phyloP scores from a whole-genome alignment of 2,329 filamentous ascomycete species.

The Aspergillus pseudoviridinutans region DNA sequence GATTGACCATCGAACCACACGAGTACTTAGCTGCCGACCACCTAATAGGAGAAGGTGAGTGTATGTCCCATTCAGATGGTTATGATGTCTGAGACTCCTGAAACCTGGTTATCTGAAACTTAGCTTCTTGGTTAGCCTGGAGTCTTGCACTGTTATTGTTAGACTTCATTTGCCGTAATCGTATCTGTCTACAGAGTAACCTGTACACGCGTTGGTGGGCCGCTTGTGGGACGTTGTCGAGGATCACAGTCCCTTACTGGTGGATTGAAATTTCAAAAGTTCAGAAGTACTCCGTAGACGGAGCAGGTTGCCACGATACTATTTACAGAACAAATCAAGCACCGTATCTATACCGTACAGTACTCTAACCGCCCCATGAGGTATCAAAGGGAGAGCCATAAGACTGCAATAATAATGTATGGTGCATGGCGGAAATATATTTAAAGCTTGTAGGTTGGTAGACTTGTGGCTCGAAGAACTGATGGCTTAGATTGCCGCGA shows the following conservation, averaged over 20 bases:
- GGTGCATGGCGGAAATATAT: neutral
- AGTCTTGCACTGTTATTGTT: neutral
- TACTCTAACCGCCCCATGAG: neutral
- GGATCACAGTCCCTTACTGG: neutral
- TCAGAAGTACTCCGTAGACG: neutral
- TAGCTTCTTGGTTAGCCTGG: neutral
- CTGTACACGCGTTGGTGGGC: constrained; percentile 33
- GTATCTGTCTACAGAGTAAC: neutral
- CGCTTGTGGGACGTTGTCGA: neutral
- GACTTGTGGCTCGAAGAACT: neutral
- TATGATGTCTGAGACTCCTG: neutral
- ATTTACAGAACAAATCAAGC: constrained; percentile 6
- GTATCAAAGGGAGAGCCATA: neutral
- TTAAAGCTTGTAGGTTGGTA: neutral
- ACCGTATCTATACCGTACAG: neutral
- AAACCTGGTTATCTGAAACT: neutral
- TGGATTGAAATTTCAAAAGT: neutral
- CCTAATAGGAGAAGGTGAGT: neutral
- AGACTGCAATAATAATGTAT: neutral
- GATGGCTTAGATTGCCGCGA: neutral
- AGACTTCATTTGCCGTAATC: neutral
- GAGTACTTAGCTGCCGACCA: neutral
- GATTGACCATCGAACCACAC: no score
- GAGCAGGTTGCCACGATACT: constrained; percentile 7
- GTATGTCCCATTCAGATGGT: neutral